Base-by-base conservation (phyloP, 73 alveolate species). In the Uronychia binucleata region DNA sequence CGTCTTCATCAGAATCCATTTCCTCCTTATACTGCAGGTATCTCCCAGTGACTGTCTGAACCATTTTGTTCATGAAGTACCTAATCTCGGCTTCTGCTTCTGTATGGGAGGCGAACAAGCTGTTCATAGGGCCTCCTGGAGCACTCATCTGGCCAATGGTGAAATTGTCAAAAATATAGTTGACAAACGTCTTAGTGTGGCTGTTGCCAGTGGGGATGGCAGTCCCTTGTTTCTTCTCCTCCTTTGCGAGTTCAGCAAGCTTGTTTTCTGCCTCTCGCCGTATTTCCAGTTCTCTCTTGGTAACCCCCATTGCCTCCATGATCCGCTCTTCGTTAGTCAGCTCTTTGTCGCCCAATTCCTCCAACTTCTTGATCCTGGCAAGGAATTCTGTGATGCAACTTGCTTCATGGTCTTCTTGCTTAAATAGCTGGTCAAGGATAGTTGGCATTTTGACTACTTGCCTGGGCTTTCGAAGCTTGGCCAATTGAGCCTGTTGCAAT, bases 191-290 rank as follows among this genome's bases (percentile, higher is more conserved):
- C 5, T 75, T 82, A 31, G 90, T 83, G 26, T 83, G 78, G 33
- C 32, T 74, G 67, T 19, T 46, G n/a, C 67, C 67, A 46, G 67
- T 46, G n/a, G 19, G 19, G 5, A 19, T 46, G 5, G 67, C 67
- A 5, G 19, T 5, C 67, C 78, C 76, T 74, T 60, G 35, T 60
- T 31, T 31, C 33, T 83, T 83, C 83, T 35, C 84, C 74, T 14
- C 35, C 90, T 75, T 83, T 79, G 26, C 28, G 28, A 26, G 83
- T 83, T 19, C 74, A 78, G 28, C 90, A 83, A 83, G 60, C 90
- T 74, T 82, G 60, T 75, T 25, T 31, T 74, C 58, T n/a, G 34
- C 11, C 1, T 74, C 90, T 75, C 59, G 31, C 33, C 90, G 28
- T 30, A 33, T 74, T 74, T 83, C 84, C 27, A 83, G 30, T 26